Conservation (phyloP, 345 rosid species). For the Salix udensis region DNA sequence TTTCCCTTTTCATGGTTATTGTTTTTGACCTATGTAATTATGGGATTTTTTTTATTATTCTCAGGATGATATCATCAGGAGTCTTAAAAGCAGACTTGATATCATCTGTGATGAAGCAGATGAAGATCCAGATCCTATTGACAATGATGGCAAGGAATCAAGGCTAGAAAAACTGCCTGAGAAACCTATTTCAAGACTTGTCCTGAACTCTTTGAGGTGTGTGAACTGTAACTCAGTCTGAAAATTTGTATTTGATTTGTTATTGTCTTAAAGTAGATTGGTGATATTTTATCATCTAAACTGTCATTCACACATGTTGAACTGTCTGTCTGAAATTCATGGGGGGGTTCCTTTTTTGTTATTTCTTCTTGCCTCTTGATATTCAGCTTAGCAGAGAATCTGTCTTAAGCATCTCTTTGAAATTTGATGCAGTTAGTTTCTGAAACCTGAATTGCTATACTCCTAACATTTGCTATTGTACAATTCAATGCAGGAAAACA, state of each 20-base stretch:
- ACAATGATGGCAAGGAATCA: slow-evolving; percentile 30
- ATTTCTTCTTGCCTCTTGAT: too few species aligned
- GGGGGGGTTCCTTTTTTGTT: too few species aligned
- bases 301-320: neutral
- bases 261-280: neutral
- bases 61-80: slow-evolving; percentile 79
- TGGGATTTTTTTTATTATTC: slow-evolving; percentile 9
- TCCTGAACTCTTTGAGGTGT: slow-evolving; percentile 51
- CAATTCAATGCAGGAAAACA: slow-evolving; percentile 50
- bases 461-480: neutral
- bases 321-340: neutral
- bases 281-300: too few species aligned
- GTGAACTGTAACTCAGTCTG: slow-evolving; percentile 11
- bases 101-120: slow-evolving; percentile 76
- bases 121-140: slow-evolving; percentile 34
- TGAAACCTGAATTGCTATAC: neutral
- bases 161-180: slow-evolving; percentile 21
- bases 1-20: neutral
- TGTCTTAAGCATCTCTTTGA: neutral
- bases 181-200: slow-evolving; percentile 40
- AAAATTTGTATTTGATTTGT: neutral
- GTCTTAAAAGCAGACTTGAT: slow-evolving; percentile 84
- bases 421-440: slow-evolving; percentile 3
- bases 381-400: too few species aligned
- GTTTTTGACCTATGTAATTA: neutral